phyloP scores from a whole-genome alignment of 1,284 basidiomycete species.

The Mrakiaceae sp. region DNA sequence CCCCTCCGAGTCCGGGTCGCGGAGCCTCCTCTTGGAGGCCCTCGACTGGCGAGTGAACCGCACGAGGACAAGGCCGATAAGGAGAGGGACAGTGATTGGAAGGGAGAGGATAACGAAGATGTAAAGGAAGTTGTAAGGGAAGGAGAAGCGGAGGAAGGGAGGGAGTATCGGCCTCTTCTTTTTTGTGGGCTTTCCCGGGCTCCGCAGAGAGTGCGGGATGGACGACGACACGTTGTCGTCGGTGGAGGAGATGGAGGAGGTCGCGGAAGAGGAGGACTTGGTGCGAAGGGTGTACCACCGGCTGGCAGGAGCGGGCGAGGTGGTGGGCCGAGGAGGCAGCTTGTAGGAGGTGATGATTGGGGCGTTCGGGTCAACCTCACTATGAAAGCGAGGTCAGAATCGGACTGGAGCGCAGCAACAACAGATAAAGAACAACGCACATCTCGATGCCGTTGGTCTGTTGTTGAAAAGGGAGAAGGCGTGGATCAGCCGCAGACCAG shows the following conservation, averaged over 20 bases:
- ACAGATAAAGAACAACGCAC: not conserved
- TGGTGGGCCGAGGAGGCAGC: not conserved
- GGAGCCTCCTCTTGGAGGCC: not conserved
- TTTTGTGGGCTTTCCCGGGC: not conserved
- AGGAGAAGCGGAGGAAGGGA: constrained; percentile 6
- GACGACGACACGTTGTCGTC: not conserved
- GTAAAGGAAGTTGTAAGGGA: not conserved
- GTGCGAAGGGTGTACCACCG: too few relatives aligned
- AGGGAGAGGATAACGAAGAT: not conserved
- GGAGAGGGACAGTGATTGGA: constrained; percentile 5
- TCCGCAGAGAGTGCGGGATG: not conserved
- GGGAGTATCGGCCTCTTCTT: not conserved
- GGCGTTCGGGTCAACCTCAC: not conserved
- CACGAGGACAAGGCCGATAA: not conserved
- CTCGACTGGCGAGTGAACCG: constrained; percentile 1
- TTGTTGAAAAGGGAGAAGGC: too few relatives aligned
- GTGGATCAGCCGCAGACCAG: too few relatives aligned
- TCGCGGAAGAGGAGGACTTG: not conserved
- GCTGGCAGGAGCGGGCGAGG: too few relatives aligned
- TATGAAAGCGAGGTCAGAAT: not conserved
- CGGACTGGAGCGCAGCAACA: not conserved
- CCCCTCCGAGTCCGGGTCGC: not conserved
- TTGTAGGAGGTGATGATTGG: not conserved
- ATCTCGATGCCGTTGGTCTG: constrained; percentile 10
- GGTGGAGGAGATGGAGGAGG: not conserved